Base-by-base conservation (phyloP, 129 eudicot genomes). In the Helianthus tuberosus region DNA sequence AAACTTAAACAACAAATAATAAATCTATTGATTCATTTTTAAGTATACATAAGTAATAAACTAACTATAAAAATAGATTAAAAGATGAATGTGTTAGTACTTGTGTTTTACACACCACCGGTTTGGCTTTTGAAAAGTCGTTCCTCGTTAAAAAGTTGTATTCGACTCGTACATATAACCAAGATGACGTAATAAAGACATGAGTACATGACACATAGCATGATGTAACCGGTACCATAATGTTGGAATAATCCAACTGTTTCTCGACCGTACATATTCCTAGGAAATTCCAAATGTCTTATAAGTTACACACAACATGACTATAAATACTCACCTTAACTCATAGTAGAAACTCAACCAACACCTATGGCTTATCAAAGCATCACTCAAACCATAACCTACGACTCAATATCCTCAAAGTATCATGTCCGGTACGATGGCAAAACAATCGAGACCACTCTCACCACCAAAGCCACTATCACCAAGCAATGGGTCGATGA, bases 381-480 rank as follows among this genome's bases (percentile, higher is more conserved):
- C 57, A 71, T n/a, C 67, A 81, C 20, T 39, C 68, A n/a, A 71
- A 48, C 82, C 73, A 73, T 75, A 75, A 84, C 79, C 73, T 75
- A 52, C 72, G 52, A 74, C 63, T 25, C 73, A 14, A 13, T 20
- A 66, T 75, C 84, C 67, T 47, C 83, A 39, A 86, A 71, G 54
- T 77, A 89, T 64, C 60, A 20, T n/a, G 80, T 89, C 44, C 61
- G 67, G 20, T 90, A 79, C 46, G 84, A 72, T 14, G 81, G 79
- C 20, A 76, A 80, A 51, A 78, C 84, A 11, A 86, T 91, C 25
- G 87, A 77, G 32, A 89, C 87, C 44, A 85, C 84, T 0, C 83
- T 91, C 71, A 86, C 93, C 2, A 67, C 72, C 85, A 72, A 79
- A 51, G 76, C 96, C 6, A 72, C 79, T 5, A 53, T 48, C 38